A percentile compares a stretch with the other conserved stretches of the same genome.
phyloP scores from a whole-genome alignment of 306 rosid species.

The Prosopis cineraria region DNA sequence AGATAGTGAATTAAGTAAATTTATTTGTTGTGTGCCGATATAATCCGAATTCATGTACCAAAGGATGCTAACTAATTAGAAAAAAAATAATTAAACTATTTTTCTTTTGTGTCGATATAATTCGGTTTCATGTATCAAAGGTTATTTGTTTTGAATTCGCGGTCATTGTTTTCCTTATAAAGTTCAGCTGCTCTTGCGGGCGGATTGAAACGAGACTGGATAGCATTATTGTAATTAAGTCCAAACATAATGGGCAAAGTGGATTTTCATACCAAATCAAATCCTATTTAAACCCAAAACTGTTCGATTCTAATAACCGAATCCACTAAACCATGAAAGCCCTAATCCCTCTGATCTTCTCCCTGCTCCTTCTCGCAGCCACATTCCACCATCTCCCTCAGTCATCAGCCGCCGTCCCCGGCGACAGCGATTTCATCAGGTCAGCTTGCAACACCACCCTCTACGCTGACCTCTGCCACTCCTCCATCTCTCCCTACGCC shows the following conservation, averaged over 20 bases:
- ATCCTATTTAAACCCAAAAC: not conserved
- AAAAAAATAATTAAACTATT: no score
- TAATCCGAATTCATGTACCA: no score
- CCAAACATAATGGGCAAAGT: not conserved
- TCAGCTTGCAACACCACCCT: slow-evolving; percentile 66
- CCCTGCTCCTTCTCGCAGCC: not conserved
- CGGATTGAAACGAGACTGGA: not conserved
- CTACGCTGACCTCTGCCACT: slow-evolving; percentile 81
- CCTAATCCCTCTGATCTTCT: not conserved
- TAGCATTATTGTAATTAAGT: not conserved
- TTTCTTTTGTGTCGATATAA: no score
- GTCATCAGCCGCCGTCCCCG: not conserved
- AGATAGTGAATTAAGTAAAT: no score
- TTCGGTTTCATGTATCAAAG: no score
- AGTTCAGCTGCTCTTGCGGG: no score
- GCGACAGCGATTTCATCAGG: slow-evolving; percentile 57
- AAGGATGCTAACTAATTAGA: no score
- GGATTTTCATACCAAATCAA: not conserved
- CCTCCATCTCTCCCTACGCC: slow-evolving; percentile 75
- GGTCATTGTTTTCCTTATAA: no score
- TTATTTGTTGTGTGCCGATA: no score
- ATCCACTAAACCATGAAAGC: not conserved
- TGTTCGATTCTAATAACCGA: not conserved
- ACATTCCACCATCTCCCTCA: not conserved
- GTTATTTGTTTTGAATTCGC: no score